Evolutionary conservation across 371 early-diverging fungal species (phyloP).

Genomic region (Mucor velutinosus): DNA sequence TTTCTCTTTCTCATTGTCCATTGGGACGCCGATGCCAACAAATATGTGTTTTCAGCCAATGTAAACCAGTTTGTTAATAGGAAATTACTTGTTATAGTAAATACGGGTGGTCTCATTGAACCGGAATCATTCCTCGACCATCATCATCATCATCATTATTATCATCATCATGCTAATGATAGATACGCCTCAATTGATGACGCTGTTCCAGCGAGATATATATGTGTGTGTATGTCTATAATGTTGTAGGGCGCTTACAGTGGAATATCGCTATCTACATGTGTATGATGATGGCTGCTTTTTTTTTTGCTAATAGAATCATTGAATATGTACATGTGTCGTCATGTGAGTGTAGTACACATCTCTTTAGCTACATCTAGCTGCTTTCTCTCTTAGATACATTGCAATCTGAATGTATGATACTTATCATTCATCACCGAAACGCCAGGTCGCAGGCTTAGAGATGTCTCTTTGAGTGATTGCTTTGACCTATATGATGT

Average conservation of each 20-base stretch:
- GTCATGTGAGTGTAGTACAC: not conserved
- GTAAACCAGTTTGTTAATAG: conserved; percentile 3
- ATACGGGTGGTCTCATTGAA: not conserved
- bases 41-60: conserved; percentile 1
- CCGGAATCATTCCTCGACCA: not conserved
- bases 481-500: no score
- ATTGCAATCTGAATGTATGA: not conserved
- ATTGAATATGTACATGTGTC: not conserved
- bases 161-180: not conserved
- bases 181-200: not conserved
- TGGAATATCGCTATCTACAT: not conserved
- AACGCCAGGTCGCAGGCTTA: no score
- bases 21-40: conserved; percentile 2
- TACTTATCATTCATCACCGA: no score
- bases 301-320: not conserved
- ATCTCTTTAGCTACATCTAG: not conserved
- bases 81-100: conserved; percentile 16
- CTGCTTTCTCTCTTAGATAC: not conserved
- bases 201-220: not conserved
- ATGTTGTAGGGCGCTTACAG: not conserved
- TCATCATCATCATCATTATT: not conserved
- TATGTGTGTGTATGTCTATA: not conserved
- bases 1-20: not conserved
- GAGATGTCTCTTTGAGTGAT: no score
- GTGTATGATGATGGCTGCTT: not conserved